Conservation (phyloP, 1,139 yeast species). For the Meyerozyma carpophila region DNA sequence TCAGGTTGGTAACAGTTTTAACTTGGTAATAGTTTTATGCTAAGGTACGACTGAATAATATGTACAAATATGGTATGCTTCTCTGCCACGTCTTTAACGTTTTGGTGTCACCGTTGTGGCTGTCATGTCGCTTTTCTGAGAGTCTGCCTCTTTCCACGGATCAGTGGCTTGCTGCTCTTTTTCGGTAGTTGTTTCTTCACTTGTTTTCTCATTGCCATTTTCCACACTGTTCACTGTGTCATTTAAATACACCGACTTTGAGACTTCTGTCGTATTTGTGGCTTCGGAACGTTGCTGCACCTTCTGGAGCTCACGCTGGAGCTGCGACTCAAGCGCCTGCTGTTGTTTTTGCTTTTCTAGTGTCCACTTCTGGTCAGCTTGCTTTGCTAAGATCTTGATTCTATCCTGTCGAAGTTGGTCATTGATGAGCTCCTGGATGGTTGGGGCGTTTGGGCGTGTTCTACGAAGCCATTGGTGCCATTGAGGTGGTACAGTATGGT, state of each 20-base stretch:
- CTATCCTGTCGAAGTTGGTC: constrained; percentile 55
- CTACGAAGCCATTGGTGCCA: constrained; percentile 81
- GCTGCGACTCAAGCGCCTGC: constrained; percentile 24
- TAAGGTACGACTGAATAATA: not conserved
- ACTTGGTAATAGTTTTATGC: too few species aligned
- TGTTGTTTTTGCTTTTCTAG: constrained; percentile 33
- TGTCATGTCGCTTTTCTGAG: constrained; percentile 20
- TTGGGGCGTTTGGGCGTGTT: constrained; percentile 56
- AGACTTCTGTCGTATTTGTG: not conserved
- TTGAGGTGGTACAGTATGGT: constrained; percentile 53
- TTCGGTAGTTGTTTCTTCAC: not conserved
- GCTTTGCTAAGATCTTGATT: constrained; percentile 50
- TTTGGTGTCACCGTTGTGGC: constrained; percentile 31
- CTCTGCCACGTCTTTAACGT: constrained; percentile 3
- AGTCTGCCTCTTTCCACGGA: constrained; percentile 38
- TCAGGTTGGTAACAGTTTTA: too few species aligned
- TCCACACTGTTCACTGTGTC: constrained; percentile 1
- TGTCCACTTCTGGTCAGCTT: constrained; percentile 59
- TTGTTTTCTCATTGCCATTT: constrained; percentile 1
- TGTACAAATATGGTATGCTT: not conserved
- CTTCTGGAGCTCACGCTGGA: constrained; percentile 30
- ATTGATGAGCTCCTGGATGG: constrained; percentile 51
- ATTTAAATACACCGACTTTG: not conserved
- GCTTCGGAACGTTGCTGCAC: constrained; percentile 11
- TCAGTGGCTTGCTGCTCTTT: constrained; percentile 7